phyloP scores from a whole-genome alignment of 257 asterid species.

The Fraxinus anomala region DNA sequence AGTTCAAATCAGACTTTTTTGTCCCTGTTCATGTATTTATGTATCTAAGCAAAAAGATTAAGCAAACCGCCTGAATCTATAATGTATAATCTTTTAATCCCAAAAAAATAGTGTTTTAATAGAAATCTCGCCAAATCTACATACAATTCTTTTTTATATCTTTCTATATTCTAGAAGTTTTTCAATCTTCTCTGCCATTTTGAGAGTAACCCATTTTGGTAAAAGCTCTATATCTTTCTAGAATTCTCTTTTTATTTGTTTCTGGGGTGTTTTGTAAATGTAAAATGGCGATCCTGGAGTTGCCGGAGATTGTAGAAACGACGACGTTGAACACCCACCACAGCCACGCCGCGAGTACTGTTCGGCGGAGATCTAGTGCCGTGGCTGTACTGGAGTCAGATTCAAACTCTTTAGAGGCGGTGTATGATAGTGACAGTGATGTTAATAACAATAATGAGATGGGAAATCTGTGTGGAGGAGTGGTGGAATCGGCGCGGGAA shows the following conservation, averaged over 20 bases:
- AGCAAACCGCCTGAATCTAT: neutral
- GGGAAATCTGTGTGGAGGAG: slow-evolving; percentile 28
- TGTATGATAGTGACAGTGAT: slow-evolving; percentile 11
- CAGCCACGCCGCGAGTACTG: slow-evolving; percentile 29
- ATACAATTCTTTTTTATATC: neutral
- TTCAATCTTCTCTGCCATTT: neutral
- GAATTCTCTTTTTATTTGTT: neutral
- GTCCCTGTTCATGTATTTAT: neutral
- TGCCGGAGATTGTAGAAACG: slow-evolving; percentile 50
- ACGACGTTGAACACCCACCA: slow-evolving; percentile 34
- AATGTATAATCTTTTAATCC: neutral
- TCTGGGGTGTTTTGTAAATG: neutral
- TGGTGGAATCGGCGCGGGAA: slow-evolving; percentile 26
- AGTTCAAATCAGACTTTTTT: neutral
- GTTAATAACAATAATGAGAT: slow-evolving; percentile 30
- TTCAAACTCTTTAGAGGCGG: slow-evolving; percentile 27
- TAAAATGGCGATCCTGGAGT: slow-evolving; percentile 56
- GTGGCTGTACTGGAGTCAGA: slow-evolving; percentile 37
- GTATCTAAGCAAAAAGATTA: neutral
- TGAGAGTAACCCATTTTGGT: neutral
- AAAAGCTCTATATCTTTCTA: neutral
- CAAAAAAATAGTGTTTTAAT: neutral
- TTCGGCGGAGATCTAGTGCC: slow-evolving; percentile 47
- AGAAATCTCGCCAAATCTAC: neutral
- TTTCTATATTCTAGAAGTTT: neutral